Evolutionary conservation across 2,329 filamentous ascomycete genomes (phyloP).

Genomic region (Xylaria sp.): DNA sequence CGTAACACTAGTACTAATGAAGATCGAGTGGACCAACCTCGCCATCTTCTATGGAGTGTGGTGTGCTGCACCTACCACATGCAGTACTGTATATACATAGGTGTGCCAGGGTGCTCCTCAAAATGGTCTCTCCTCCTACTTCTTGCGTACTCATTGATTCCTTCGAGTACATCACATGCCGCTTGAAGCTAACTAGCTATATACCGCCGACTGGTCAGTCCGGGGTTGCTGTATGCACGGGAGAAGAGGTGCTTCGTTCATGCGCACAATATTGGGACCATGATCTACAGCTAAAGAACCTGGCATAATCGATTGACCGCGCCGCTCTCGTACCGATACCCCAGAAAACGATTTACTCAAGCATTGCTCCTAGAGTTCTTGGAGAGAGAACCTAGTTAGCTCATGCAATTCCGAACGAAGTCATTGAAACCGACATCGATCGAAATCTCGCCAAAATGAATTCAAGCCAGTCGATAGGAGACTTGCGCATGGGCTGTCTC

Average conservation of each 20-base stretch:
- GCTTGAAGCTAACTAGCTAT: slow-evolving; percentile 20
- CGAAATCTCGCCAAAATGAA: slow-evolving; percentile 32
- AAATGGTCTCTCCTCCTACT: slow-evolving; percentile 35
- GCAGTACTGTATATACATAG: slow-evolving; percentile 27
- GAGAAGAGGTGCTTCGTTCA: slow-evolving; percentile 43
- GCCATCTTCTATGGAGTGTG: slow-evolving; percentile 14
- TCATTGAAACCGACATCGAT: slow-evolving; percentile 13
- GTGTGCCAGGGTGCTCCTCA: slow-evolving; percentile 34
- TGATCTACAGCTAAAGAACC: slow-evolving; percentile 31
- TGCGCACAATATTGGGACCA: slow-evolving; percentile 40
- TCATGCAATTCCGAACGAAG: slow-evolving; percentile 5
- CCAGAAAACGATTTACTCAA: slow-evolving; percentile 7
- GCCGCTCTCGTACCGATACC: slow-evolving; percentile 22
- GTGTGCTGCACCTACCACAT: slow-evolving; percentile 20
- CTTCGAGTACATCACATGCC: slow-evolving; percentile 20
- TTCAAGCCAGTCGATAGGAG: slow-evolving; percentile 35
- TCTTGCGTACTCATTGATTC: slow-evolving; percentile 33
- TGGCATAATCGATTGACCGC: slow-evolving; percentile 16
- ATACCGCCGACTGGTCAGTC: slow-evolving; percentile 30
- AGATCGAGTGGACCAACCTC: slow-evolving; percentile 32
- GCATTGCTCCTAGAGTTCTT: slow-evolving; percentile 3
- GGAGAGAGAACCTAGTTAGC: slow-evolving; percentile 14
- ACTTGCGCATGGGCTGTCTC: slow-evolving; percentile 65
- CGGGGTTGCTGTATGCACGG: slow-evolving; percentile 42
- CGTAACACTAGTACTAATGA: slow-evolving; percentile 32